These are phyloP conservation scores for Cryptosporidium xiaoi DNA, from an alignment of 169 alveolate genomes.

Conservation along the genomic window DNA sequence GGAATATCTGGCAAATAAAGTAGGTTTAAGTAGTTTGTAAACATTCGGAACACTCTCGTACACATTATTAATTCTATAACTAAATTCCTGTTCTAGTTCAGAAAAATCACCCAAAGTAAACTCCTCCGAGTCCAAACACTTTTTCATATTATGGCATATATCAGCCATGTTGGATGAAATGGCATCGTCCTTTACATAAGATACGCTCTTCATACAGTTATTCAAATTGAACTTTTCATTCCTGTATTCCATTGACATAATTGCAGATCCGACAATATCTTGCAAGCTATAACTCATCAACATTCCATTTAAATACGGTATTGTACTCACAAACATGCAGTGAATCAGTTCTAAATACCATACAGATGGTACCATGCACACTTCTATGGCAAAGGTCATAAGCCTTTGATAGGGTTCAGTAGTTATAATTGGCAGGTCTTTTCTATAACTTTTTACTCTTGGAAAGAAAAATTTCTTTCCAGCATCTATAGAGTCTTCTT, in stretches of 20 bases:
- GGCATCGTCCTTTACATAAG: constrained; percentile 24
- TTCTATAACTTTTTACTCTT: constrained; percentile 5
- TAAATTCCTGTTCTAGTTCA: neutral
- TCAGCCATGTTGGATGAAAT: neutral
- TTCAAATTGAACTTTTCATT: constrained; percentile 36
- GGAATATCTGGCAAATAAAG: constrained; percentile 3
- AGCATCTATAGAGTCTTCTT: no score
- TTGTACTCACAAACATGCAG: constrained; percentile 41
- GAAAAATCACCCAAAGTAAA: neutral
- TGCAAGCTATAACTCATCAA: constrained; percentile 50
- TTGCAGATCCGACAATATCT: constrained; percentile 57
- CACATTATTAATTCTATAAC: neutral
- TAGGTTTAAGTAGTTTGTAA: neutral
- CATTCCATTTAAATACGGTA: constrained; percentile 22
- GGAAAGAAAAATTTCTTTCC: neutral
- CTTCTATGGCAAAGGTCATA: constrained; percentile 33
- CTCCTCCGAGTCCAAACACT: neutral
- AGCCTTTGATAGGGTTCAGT: constrained; percentile 38
- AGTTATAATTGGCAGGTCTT: constrained; percentile 4
- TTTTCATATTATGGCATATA: constrained; percentile 27
- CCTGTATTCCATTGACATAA: constrained; percentile 45
- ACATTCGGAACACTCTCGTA: constrained; percentile 3
- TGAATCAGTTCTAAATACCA: constrained; percentile 58
- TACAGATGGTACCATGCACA: constrained; percentile 43
- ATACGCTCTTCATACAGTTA: constrained; percentile 1